Percentiles rank a stretch among this genome's conserved stretches.
phyloP scores from a whole-genome alignment of 2,329 filamentous ascomycete species.

The Emericellopsis atlantica region DNA sequence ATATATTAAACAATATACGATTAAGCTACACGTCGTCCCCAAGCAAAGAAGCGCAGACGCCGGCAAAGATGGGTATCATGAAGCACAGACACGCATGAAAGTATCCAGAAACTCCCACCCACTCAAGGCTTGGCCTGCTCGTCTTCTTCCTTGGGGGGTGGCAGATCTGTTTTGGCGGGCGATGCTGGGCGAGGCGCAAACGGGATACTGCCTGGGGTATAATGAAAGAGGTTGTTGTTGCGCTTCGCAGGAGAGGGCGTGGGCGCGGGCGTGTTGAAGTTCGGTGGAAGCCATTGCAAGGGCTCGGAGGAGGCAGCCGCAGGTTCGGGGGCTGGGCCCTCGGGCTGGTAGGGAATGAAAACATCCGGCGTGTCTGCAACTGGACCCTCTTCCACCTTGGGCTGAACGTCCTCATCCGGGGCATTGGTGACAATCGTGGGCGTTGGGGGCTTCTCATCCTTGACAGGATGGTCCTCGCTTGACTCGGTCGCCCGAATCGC shows the following conservation, averaged over 20 bases:
- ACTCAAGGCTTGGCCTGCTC: not conserved
- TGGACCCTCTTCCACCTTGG: not conserved
- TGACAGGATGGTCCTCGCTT: not conserved
- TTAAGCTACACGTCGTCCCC: constrained; percentile 4
- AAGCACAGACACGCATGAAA: constrained; percentile 5
- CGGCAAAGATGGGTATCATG: constrained; percentile 11
- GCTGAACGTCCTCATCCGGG: constrained; percentile 13
- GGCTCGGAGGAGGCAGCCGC: constrained; percentile 22
- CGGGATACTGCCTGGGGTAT: constrained; percentile 33
- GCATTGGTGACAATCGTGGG: not conserved
- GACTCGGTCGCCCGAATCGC: not conserved
- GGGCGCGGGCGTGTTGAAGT: constrained; percentile 18
- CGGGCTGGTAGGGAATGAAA: constrained; percentile 43
- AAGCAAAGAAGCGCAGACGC: not conserved
- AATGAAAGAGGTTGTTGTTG: constrained; percentile 18
- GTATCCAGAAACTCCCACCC: not conserved
- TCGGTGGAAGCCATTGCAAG: constrained; percentile 40
- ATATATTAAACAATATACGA: not conserved
- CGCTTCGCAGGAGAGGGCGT: constrained; percentile 23
- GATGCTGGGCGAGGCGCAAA: constrained; percentile 24
- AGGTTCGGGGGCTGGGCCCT: constrained; percentile 28
- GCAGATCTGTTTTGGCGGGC: not conserved
- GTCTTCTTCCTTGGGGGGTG: not conserved
- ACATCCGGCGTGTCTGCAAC: constrained; percentile 18
- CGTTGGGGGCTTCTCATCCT: not conserved